Evolutionary conservation across 345 rosid species (phyloP), one percentile per base, ranked within the genome.

Genomic region (Gossypium raimondii): DNA sequence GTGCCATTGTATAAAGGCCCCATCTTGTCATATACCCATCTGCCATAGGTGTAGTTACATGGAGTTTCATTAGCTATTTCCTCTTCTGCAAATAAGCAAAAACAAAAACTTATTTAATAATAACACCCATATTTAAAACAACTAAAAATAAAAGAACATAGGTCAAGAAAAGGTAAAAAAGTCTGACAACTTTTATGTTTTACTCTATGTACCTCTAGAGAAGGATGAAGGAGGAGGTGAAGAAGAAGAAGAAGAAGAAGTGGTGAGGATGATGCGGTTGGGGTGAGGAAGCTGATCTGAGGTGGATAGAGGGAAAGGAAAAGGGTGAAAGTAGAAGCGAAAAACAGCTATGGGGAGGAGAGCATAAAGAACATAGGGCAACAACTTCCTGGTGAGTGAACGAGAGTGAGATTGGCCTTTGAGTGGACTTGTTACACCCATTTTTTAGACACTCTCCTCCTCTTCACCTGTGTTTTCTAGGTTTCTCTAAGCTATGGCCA

Each of bases 1-100:
- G 93, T 86, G 58, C 90, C 90, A 66, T 90, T 90, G 85, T 95
- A 93, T 63, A 90, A 66, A 73, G 98, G 98, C 52, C 91, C 97
- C 38, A 18, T 79, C 80, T 81, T 83, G 84, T 95, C 93, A 50
- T 20, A 81, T 8, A 91, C 82, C 99, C 99, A 95, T 72, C 73
- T 83, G 18, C 98, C 98, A 79, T 79, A 34, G 0, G 88, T 84
- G 85, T 86, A 90, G 87, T 95, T 90, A 74, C 99, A 94, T 34
- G 83, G 80, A 77, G 81, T 5, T 38, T 76, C 86, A 56, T 72
- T 57, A 67, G 50, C 78, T 22, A 22, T 38, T 80, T 85, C 83
- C 76, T 78, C 76, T 75, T 85, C 93, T 89, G 83, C 72, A 81
- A 77, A 76, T 57, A 47, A 38, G 62, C 44, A 73, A 6, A 34